Conservation (phyloP, 1,139 yeast genomes). For the Taiozyma sp. region DNA sequence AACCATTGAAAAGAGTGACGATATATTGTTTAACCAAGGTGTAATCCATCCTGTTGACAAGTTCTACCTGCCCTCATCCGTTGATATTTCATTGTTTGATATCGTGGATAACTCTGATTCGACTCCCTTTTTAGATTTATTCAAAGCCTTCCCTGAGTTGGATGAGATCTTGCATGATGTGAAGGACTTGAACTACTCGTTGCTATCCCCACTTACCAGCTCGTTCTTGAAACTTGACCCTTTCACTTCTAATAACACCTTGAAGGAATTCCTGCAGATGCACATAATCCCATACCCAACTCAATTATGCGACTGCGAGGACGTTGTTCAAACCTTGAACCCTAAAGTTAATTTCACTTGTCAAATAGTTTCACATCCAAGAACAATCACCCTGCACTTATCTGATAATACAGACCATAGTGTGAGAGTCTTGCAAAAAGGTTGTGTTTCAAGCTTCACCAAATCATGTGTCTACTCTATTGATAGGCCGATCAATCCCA, state of each 20-base stretch:
- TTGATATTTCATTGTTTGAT: slow-evolving; percentile 52
- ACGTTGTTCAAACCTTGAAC: slow-evolving; percentile 38
- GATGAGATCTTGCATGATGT: slow-evolving; percentile 17
- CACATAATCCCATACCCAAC: slow-evolving; percentile 64
- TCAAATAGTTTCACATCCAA: slow-evolving; percentile 31
- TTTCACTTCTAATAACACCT: slow-evolving; percentile 30
- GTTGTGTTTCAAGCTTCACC: slow-evolving; percentile 47
- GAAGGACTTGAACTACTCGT: slow-evolving; percentile 38
- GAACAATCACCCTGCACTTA: slow-evolving; percentile 17
- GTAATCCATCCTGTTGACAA: slow-evolving; percentile 70
- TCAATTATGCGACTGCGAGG: slow-evolving; percentile 39
- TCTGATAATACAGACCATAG: slow-evolving; percentile 56
- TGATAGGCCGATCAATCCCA: slow-evolving; percentile 61
- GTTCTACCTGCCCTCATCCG: slow-evolving; percentile 52
- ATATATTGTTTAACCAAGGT: slow-evolving; percentile 77
- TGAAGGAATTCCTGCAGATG: slow-evolving; percentile 54
- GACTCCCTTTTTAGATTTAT: slow-evolving; percentile 41
- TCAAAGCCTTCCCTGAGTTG: slow-evolving; percentile 31
- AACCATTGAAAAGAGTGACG: slow-evolving; percentile 42
- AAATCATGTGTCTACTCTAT: slow-evolving; percentile 63
- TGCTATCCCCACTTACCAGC: slow-evolving; percentile 56
- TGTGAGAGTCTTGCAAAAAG: slow-evolving; percentile 60
- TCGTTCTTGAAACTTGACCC: slow-evolving; percentile 34
- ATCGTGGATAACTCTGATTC: slow-evolving; percentile 49
- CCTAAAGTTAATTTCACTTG: slow-evolving; percentile 42